phyloP scores from a whole-genome alignment of 331 rosid species.

The Dryas integrifolia region DNA sequence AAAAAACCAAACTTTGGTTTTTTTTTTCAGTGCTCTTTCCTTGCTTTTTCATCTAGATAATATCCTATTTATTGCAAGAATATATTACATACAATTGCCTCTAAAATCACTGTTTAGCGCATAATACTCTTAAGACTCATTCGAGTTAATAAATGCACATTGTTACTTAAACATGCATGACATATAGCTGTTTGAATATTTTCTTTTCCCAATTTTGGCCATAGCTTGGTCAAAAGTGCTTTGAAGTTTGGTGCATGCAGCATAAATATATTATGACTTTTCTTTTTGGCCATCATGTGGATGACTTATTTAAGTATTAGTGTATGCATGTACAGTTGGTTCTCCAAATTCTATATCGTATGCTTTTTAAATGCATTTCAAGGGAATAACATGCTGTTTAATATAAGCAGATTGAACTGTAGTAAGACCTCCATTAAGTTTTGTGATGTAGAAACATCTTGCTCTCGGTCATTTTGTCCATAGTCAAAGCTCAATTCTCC shows the following conservation, averaged over 20 bases:
- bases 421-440: slow-evolving; percentile 64
- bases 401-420: slow-evolving; percentile 13
- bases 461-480: slow-evolving; percentile 56
- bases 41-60: slow-evolving; percentile 4
- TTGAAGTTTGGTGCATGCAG: neutral
- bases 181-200: neutral
- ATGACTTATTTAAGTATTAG: neutral
- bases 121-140: neutral
- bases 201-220: neutral
- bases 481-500: slow-evolving; percentile 90
- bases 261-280: neutral
- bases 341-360: neutral
- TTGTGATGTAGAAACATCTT: slow-evolving; percentile 51
- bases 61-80: neutral
- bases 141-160: neutral
- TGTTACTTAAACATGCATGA: neutral
- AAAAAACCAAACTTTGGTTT: neutral
- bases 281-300: neutral
- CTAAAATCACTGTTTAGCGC: neutral
- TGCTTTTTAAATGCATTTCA: slow-evolving; percentile 14
- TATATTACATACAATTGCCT: neutral
- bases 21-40: neutral
- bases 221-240: neutral
- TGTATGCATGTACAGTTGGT: neutral
- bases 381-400: neutral